Evolutionary conservation across 1,139 yeast genomes (phyloP), one percentile per base, ranked within the genome.

Genomic region (Candida glucosophila): DNA sequence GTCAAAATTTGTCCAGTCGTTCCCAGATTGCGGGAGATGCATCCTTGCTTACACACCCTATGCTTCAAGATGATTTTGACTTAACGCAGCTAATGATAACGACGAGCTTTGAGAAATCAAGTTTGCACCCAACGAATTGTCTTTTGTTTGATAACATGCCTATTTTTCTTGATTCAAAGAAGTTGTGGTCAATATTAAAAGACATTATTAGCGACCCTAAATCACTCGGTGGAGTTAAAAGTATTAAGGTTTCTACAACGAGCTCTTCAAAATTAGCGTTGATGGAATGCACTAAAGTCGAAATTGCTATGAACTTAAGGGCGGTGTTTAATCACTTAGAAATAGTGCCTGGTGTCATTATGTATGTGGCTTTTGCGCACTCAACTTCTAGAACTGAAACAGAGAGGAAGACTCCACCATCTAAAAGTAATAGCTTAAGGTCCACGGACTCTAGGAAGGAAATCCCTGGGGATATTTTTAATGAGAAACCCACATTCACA

Each of bases 81-180:
- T 72, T 61, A 26, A 42, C 53, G 3, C 52, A 47, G 28, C 38
- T 57, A 28, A 37, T 50, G 12, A 44, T 60, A 22, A 75, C 79
- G 6, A 73, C 85, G 5, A 72, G 77, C 27, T 73, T 74, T 43
- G 79, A 76, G 30, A 81, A 77, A 42, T 67, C 81, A 2, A 63
- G 72, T 15, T 57, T 80, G 33, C 85, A 83, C 2, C 88, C 94
- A 6, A 79, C 96, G 0, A 72, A 78, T 36, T 76, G 78, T 10
- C 60, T 88, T 25, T 67, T 88, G 44, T 63, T 88, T 30, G 83
- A 86, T 28, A 83, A 86, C 47, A 58, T 88, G 39, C 88, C 95
- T 14, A 55, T 47, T 20, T 52, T 58, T 26, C 43, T 62, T 26
- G 61, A 60, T 33, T 44, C 67, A 0, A 30, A 43, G 22, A 60